Base-by-base conservation (phyloP, 305 asterid species). In the Solanum hybrid region DNA sequence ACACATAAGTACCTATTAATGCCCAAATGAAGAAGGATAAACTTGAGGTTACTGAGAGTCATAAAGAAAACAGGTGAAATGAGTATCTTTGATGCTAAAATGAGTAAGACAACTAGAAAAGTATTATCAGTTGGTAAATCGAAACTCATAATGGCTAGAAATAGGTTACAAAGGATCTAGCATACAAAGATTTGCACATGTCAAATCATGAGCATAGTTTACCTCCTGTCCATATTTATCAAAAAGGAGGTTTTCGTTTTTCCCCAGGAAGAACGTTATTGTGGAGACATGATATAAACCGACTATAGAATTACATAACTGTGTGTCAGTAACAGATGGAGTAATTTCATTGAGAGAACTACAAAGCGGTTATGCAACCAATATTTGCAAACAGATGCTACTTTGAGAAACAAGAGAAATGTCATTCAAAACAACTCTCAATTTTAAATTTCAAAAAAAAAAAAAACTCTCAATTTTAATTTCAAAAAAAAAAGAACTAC, bases 1-100 rank as follows among this genome's bases (percentile, higher is more conserved):
- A 91, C 91, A 93, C 96, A 94, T 94, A 89, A 97, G 99, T 91
- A 97, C 99, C 99, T 97, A 88, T 80, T 76, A 32, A 75, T 56
- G 90, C 9, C 17, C 87, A 90, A 88, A 90, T 19, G 72, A 19
- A 88, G 87, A 56, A 82, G 4, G 17, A 31, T 56, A 11, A 85
- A 85, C 76, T 56, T 51, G 42, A 56, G 76, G 87, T 85, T 84
- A 56, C 76, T 32, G 22, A 56, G 40, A 51, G 40, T 32, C 64
- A 85, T 56, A 4, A 37, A 2, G 75, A 10, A 32, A 56, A 51
- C 75, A 85, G 32, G 45, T 56, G 42, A 85, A 51, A 85, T 60
- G 42, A 31, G n/a, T 7, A 29, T 51, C 22, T 31, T 56, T 29
- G 87, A 85, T 85, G 75, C 31, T 19, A 56, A 85, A 51, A 85